phyloP scores from a whole-genome alignment of 2,329 filamentous ascomycete species.

The Paracamarosporium sp. region DNA sequence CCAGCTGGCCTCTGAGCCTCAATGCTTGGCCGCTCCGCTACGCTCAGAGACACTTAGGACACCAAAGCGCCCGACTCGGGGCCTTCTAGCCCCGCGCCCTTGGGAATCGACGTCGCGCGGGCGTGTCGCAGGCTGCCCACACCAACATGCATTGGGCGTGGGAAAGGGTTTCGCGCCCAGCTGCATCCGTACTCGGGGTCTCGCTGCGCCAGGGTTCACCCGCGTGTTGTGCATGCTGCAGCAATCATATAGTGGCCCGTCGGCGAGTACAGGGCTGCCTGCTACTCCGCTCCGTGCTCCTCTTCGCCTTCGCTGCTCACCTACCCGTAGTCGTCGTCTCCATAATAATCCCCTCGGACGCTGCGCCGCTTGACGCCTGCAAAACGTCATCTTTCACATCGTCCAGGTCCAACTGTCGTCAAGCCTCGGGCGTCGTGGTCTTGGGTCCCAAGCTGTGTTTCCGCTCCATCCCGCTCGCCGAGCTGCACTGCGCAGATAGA shows the following conservation, averaged over 20 bases:
- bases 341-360: neutral
- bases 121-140: neutral
- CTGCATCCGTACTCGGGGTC: neutral
- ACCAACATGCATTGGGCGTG: no score
- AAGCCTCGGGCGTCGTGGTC: no score
- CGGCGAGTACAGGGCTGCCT: neutral
- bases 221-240: neutral
- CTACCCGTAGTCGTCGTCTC: no score
- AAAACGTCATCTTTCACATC: neutral
- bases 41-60: no score
- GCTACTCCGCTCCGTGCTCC: neutral
- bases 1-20: neutral
- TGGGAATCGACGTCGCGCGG: neutral
- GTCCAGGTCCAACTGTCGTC: no score
- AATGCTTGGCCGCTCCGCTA: no score
- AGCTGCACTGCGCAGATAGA: neutral
- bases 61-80: neutral
- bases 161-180: no score
- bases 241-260: neutral
- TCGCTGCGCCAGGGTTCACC: neutral
- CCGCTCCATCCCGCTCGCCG: neutral
- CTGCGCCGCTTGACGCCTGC: neutral
- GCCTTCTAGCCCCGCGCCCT: neutral
- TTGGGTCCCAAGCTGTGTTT: neutral
- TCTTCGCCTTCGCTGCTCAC: neutral